Evolutionary conservation across 306 rosid species (phyloP), one percentile per base, ranked within the genome.

Genomic region (Quercus bicolor): DNA sequence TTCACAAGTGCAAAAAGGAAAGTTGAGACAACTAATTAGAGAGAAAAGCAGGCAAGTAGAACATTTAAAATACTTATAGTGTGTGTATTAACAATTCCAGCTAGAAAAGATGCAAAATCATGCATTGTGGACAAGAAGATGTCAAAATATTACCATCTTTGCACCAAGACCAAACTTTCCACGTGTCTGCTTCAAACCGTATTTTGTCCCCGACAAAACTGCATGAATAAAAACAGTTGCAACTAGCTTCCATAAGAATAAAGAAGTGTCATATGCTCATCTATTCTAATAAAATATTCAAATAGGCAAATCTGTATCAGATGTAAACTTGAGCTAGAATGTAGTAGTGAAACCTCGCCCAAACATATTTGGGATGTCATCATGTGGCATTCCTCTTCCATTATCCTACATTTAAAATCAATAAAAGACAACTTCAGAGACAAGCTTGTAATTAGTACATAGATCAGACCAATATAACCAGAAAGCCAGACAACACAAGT

Each of bases 151-250:
- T 92, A 94, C 98, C 98, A 94, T 94, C 90, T 94, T 94, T 14
- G 98, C 98, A 53, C 98, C 98, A 40, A 94, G 97, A 79, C 98
- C 98, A 84, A 92, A 94, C 89, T 94, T 94, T 61, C 98, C 97
- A 6, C 97, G 88, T 1, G 98, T 92, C 87, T 94, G 98, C 93
- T 88, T 91, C 86, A 92, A 85, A 86, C 97, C 98, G 78, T 94
- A 94, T 85, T 92, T 94, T 79, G 98, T 94, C 80, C 98, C 98
- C 75, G 98, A 94, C 20, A 94, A 84, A 84, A 94, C 98, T 94
- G 88, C 88, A 80, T 53, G 78, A 71, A 74, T 43, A 48, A 60
- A 82, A 64, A 77, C 64, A 82, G 33, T 65, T 75, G 85, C 75
- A 79, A 68, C 55, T 78, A 72, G 68, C 56, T 83, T 60, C 77